Base-by-base conservation (phyloP, 2,329 filamentous ascomycete genomes). In the Fusarium mexicanum region DNA sequence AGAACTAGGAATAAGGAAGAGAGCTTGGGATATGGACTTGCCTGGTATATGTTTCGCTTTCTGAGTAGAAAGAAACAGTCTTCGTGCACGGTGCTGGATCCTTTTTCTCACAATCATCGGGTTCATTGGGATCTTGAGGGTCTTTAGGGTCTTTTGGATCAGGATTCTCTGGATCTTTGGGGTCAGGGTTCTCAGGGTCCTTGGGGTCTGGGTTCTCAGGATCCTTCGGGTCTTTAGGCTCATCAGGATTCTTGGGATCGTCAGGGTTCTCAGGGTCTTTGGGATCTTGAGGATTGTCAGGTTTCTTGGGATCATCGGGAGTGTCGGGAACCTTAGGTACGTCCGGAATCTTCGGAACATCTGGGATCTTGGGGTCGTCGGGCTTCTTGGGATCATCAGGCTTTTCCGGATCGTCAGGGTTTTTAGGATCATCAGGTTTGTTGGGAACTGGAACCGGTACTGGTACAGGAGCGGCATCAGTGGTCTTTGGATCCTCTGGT, bases 31-130 rank as follows among this genome's bases (percentile, higher is more conserved):
- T 37, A 9, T 16, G 5, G 14, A 48, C 41, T n/a, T 38, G 16
- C 60, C 60, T 63, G 10, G 60, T 59, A n/a, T 63, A 63, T 8
- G 60, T 59, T 7, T 63, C 60, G 8, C 40, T 37, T 6, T 46
- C 51, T 0, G 51, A 59, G 33, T 59, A 63, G n/a, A 63, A 63
- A 1, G 60, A 63, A 13, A 63, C 60, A 5, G 51, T 63, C 40
- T 63, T 29, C 6, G 51, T 63, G 33, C 60, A 63, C 13, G 51
- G 60, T 7, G 41, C 12, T 1, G 41, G 60, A 10, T 63, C 60
- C 8, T 47, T 38, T 8, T 63, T 58, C 40, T 63, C 33, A 24
- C 60, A 63, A 11, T 63, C 51, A 31, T 59, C 41, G 17, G 60
- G 60, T 4, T 46, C 40, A 18, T 47, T 44, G 10, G 60, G 60